phyloP scores from a whole-genome alignment of 352 stramenopile genomes.

The Pythium biforme region DNA sequence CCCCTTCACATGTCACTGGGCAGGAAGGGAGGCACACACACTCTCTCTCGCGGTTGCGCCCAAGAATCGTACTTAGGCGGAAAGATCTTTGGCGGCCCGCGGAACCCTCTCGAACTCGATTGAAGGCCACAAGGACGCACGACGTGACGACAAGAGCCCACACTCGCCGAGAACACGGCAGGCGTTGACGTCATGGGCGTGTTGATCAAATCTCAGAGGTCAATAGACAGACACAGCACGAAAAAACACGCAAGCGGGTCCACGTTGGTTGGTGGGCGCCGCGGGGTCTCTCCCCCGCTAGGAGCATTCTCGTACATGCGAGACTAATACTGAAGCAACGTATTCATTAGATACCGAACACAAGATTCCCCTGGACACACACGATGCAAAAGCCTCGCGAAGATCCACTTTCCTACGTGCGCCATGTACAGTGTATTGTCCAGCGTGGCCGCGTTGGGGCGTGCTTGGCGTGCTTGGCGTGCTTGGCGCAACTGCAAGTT shows the following conservation, averaged over 20 bases:
- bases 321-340: too few relatives aligned
- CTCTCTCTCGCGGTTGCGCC: neutral
- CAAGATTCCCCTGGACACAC: too few relatives aligned
- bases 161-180: too few relatives aligned
- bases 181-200: too few relatives aligned
- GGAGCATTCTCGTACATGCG: too few relatives aligned
- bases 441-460: conserved; percentile 4
- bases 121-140: neutral
- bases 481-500: neutral
- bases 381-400: too few relatives aligned
- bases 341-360: too few relatives aligned
- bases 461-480: neutral
- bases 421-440: too few relatives aligned
- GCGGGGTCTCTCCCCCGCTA: too few relatives aligned
- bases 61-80: conserved; percentile 26
- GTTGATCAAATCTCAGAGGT: conserved; percentile 4
- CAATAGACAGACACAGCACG: conserved; percentile 19
- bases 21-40: conserved; percentile 5
- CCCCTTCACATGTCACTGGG: conserved; percentile 27
- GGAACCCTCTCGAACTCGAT: conserved; percentile 23
- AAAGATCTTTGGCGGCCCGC: conserved; percentile 20
- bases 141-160: conserved; percentile 1
- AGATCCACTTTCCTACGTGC: neutral
- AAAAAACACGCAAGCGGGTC: conserved; percentile 10
- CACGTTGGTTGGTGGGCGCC: too few relatives aligned